Base-by-base conservation (phyloP, 2,329 filamentous ascomycete species). In the Xylaria sp. region DNA sequence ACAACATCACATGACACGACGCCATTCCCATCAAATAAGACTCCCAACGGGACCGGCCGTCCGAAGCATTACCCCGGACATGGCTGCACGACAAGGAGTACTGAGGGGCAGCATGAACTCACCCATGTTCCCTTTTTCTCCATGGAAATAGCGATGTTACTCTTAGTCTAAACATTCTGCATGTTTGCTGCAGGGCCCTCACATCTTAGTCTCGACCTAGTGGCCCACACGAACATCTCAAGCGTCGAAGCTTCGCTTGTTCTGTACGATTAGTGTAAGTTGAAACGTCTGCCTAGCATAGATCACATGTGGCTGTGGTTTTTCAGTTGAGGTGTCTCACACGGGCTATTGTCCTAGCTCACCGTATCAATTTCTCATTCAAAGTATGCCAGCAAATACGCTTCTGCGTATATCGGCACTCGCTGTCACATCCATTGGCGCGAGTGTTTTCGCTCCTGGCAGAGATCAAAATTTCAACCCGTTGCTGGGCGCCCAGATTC, bases 381-480 rank as follows among this genome's bases (percentile, higher is more conserved):
- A 13, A 23, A 66, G 8, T 60, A 72, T 77, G 76, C 76, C 76
- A 77, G 75, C 43, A 65, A 71, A 72, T 75, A 77, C 75, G 74
- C 72, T 72, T 70, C 63, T 64, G 73, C 73, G 75, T 78, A 75
- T 81, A 85, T 85, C 83, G 84, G 82, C 84, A 82, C 84, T 80
- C 82, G 81, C 77, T 71, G 80, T 79, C 80, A 72, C 64, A 81
- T 76, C 78, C 74, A 80, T 84, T 83, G 83, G 78, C 81, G 76
- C 82, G 81, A 79, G 81, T 83, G 83, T 86, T 84, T 86, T 85
- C 83, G 82, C 83, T 77, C 79, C 83, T 86, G 85, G 84, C 85
- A 85, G 79, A 86, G 82, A 86, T 77, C 36, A 76, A 82, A 73
- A 28, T 62, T 75, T 77, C 67, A 71, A 81, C 85, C 84, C 84